These are phyloP conservation scores for Phytophthora melonis DNA, from an alignment of 352 stramenopile genomes.

Conservation along the genomic window DNA sequence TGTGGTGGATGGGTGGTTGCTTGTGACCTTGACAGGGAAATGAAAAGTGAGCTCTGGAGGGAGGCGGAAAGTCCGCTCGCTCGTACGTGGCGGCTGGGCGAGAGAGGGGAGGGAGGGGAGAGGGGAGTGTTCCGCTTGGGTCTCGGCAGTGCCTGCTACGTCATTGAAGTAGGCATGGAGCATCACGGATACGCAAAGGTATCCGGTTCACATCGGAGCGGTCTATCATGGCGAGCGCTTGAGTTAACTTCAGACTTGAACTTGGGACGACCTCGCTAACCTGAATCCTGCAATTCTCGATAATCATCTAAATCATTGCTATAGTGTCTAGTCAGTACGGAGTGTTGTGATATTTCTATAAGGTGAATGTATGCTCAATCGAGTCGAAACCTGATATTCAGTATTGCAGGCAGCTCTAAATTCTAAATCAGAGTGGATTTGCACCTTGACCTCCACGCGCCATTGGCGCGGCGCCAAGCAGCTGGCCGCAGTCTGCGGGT, in stretches of 20 bases:
- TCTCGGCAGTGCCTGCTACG: slow-evolving; percentile 18
- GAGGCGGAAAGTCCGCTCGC: slow-evolving; percentile 3
- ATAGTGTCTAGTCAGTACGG: not conserved
- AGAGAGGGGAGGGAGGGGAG: not conserved
- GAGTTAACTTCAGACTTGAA: slow-evolving; percentile 40
- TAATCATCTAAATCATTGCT: not conserved
- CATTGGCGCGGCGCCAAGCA: slow-evolving; percentile 1
- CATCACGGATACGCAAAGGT: slow-evolving; percentile 38
- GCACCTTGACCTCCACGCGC: slow-evolving; percentile 24
- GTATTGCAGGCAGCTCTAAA: not conserved
- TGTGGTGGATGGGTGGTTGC: slow-evolving; percentile 3
- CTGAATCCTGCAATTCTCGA: slow-evolving; percentile 1
- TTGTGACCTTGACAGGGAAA: slow-evolving; percentile 37
- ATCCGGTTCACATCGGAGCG: slow-evolving; percentile 20
- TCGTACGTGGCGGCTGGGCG: not conserved
- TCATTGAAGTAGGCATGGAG: slow-evolving; percentile 31
- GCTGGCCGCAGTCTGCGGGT: slow-evolving; percentile 4
- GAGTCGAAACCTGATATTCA: not conserved
- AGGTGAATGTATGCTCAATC: not conserved
- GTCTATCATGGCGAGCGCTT: slow-evolving; percentile 4
- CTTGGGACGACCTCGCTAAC: slow-evolving; percentile 12
- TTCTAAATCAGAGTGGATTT: slow-evolving; percentile 29
- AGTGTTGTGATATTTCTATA: not conserved
- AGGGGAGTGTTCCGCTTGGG: slow-evolving; percentile 25
- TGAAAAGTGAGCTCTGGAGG: slow-evolving; percentile 31